Conservation (phyloP, 441 rosid species). For the Corymbia citriodora region DNA sequence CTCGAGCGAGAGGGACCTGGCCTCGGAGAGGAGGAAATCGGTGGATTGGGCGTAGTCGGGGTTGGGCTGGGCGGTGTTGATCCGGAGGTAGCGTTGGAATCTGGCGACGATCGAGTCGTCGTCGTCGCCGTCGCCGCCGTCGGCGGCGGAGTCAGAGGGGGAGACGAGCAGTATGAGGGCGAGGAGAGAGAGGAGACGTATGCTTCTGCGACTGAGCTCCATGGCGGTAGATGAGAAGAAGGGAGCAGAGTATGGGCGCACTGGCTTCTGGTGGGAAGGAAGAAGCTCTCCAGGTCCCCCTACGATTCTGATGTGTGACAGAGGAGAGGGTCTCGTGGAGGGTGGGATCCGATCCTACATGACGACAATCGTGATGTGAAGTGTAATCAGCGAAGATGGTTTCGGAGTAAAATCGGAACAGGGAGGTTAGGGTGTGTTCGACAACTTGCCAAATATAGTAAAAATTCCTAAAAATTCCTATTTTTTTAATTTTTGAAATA, state of each 20-base stretch:
- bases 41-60: slow-evolving; percentile 61
- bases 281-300: background rate
- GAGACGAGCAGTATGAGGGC: background rate
- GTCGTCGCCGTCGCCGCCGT: background rate
- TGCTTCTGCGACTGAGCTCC: background rate
- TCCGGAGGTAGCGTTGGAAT: slow-evolving; percentile 79
- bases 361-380: no score
- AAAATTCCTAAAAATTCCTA: no score
- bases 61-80: slow-evolving; percentile 80
- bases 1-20: slow-evolving; percentile 57
- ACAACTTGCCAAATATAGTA: no score
- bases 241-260: background rate
- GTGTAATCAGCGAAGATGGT: no score
- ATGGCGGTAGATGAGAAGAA: background rate
- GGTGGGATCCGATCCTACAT: background rate
- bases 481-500: no score
- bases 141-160: slow-evolving; percentile 1
- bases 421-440: no score
- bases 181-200: background rate
- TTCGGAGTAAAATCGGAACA: background rate
- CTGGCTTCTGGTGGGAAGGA: background rate
- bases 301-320: background rate
- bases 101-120: slow-evolving; percentile 40
- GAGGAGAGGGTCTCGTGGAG: background rate
- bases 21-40: slow-evolving; percentile 58